phyloP scores from a whole-genome alignment of 1,284 basidiomycete genomes.

The Apiotrichum brassicae region DNA sequence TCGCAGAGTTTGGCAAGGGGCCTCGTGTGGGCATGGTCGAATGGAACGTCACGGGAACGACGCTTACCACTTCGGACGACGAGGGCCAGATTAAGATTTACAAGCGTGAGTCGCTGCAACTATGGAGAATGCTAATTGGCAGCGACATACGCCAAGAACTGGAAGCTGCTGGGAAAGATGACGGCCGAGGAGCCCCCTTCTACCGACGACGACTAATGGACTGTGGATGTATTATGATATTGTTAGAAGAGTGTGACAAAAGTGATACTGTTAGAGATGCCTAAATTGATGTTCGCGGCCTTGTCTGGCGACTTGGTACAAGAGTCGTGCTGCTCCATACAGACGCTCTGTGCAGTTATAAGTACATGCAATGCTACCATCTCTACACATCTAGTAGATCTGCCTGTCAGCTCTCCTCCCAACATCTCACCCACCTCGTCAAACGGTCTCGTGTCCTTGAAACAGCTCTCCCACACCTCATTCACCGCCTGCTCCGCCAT shows the following conservation, averaged over 20 bases:
- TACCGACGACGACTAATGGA: slow-evolving; percentile 19
- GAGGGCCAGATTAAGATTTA: slow-evolving; percentile 82
- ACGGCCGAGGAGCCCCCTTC: slow-evolving; percentile 43
- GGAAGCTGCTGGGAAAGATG: slow-evolving; percentile 46
- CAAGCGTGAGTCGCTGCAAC: slow-evolving; percentile 54
- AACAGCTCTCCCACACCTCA: slow-evolving; percentile 95
- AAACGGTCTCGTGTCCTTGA: slow-evolving; percentile 90
- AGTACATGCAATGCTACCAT: slow-evolving; percentile 6
- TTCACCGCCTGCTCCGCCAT: slow-evolving; percentile 84
- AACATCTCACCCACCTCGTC: slow-evolving; percentile 67
- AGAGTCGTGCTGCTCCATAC: too few relatives aligned
- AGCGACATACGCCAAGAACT: slow-evolving; percentile 46
- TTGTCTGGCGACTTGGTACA: too few relatives aligned
- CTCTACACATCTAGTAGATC: slow-evolving; percentile 11
- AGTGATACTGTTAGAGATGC: too few relatives aligned
- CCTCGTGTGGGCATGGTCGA: slow-evolving; percentile 80
- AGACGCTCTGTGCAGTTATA: slow-evolving; percentile 4
- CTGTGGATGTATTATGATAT: not conserved
- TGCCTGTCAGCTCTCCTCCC: slow-evolving; percentile 7
- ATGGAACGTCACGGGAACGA: slow-evolving; percentile 59
- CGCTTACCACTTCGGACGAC: slow-evolving; percentile 79
- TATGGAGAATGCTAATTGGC: slow-evolving; percentile 13
- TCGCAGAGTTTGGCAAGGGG: slow-evolving; percentile 76
- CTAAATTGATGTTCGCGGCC: too few relatives aligned
- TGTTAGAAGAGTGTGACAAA: too few relatives aligned